These are phyloP conservation scores for Cicer judaicum DNA, from an alignment of 306 rosid genomes.

Conservation along the genomic window DNA sequence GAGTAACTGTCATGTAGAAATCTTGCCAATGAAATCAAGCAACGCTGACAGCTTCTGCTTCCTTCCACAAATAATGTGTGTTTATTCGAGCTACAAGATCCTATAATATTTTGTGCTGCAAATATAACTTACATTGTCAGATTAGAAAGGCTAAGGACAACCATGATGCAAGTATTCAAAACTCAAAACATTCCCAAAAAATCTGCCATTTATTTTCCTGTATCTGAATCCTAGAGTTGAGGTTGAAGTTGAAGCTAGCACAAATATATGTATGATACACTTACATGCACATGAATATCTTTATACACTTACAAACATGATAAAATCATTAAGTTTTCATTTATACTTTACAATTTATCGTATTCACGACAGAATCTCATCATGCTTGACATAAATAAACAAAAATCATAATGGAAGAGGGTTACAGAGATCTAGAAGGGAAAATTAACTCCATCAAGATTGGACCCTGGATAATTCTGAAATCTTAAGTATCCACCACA, in stretches of 20 bases:
- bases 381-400: constrained; percentile 14
- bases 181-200: constrained; percentile 19
- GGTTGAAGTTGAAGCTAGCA: constrained; percentile 27
- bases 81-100: constrained; percentile 45
- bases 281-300: not conserved
- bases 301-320: not conserved
- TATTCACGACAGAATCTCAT: constrained; percentile 21
- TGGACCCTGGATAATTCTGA: constrained; percentile 21
- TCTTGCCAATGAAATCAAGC: constrained; percentile 45
- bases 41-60: constrained; percentile 42
- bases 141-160: constrained; percentile 13
- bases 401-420: constrained; percentile 7
- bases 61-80: constrained; percentile 41
- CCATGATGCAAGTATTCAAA: constrained; percentile 35
- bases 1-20: constrained; percentile 42
- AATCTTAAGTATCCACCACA: constrained; percentile 21
- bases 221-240: constrained; percentile 13
- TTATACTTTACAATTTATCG: constrained; percentile 22
- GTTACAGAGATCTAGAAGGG: constrained; percentile 22
- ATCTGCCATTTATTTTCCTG: constrained; percentile 7
- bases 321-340: constrained; percentile 17
- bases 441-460: constrained; percentile 27
- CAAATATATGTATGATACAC: not conserved
- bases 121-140: constrained; percentile 47
- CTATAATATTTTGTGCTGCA: constrained; percentile 66